phyloP scores from a whole-genome alignment of 106 monocot species.

The Xerophyta viscosa region DNA sequence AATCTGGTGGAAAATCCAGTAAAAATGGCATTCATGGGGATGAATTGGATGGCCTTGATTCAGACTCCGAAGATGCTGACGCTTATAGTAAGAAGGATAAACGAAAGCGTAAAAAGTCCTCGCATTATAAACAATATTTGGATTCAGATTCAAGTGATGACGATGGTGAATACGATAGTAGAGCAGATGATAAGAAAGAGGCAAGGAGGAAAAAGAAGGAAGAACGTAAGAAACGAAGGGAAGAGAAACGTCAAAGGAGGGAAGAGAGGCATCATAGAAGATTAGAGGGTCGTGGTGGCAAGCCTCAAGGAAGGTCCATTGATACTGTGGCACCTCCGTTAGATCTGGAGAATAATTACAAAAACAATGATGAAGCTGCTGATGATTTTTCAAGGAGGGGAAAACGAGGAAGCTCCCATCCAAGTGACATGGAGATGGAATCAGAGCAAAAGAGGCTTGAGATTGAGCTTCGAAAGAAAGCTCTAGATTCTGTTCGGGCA shows the following conservation, averaged over 20 bases:
- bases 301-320: conserved; percentile 34
- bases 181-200: conserved; percentile 38
- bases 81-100: conserved; percentile 20
- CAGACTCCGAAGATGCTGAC: conserved; percentile 36
- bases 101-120: conserved; percentile 35
- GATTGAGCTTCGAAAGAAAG: conserved; percentile 77
- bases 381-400: conserved; percentile 14
- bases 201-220: conserved; percentile 70
- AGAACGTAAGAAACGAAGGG: conserved; percentile 58
- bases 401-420: conserved; percentile 6
- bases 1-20: conserved; percentile 16
- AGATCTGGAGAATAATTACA: conserved; percentile 27
- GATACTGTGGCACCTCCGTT: conserved; percentile 30
- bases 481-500: conserved; percentile 79
- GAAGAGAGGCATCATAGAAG: conserved; percentile 72
- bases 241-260: conserved; percentile 62
- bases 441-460: conserved; percentile 76
- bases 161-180: conserved; percentile 39
- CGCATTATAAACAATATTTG: conserved; percentile 24
- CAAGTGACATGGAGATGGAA: conserved; percentile 24
- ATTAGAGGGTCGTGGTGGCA: conserved; percentile 54
- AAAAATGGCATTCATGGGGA: conserved; percentile 7
- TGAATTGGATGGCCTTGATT: conserved; percentile 8
- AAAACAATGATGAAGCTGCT: conserved; percentile 21
- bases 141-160: conserved; percentile 18